Evolutionary conservation across 1,284 basidiomycete species (phyloP).

Genomic region (Puccinia hordei): DNA sequence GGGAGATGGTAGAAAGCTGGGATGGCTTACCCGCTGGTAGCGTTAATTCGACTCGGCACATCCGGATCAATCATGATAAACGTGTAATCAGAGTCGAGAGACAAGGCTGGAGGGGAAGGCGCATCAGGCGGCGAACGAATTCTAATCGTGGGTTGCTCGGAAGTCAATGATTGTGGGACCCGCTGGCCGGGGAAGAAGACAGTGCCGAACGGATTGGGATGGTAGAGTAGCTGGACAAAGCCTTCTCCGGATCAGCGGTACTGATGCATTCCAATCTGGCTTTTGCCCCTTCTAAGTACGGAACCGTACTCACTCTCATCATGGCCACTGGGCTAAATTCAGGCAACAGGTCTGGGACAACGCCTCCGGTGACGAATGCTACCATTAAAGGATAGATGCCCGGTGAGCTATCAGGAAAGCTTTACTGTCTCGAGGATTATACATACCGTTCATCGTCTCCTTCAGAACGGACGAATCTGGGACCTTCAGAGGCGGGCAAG

Average conservation of each 20-base stretch:
- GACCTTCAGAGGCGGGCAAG: not conserved
- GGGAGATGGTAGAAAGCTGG: not conserved
- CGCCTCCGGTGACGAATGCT: constrained; percentile 15
- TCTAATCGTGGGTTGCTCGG: not conserved
- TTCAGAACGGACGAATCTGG: not conserved
- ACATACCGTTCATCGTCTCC: constrained; percentile 9
- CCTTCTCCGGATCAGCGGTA: constrained; percentile 2
- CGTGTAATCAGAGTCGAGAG: not conserved
- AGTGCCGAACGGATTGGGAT: constrained; percentile 17
- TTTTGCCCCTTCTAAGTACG: not conserved
- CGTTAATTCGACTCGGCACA: constrained; percentile 19
- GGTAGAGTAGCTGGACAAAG: constrained; percentile 15
- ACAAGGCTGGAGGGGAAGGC: not conserved
- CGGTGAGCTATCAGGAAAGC: not conserved
- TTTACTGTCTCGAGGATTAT: not conserved
- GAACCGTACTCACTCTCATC: constrained; percentile 17
- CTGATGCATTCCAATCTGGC: too few species aligned
- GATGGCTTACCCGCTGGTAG: not conserved
- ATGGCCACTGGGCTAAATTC: constrained; percentile 8
- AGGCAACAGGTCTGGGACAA: constrained; percentile 23
- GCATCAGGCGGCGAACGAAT: not conserved
- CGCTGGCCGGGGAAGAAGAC: constrained; percentile 33
- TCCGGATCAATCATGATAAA: constrained; percentile 33
- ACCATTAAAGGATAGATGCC: not conserved
- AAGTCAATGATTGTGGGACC: constrained; percentile 4